Evolutionary conservation across 495 filamentous ascomycete genomes (phyloP).

Genomic region (Aspergillus coremiiformis): DNA sequence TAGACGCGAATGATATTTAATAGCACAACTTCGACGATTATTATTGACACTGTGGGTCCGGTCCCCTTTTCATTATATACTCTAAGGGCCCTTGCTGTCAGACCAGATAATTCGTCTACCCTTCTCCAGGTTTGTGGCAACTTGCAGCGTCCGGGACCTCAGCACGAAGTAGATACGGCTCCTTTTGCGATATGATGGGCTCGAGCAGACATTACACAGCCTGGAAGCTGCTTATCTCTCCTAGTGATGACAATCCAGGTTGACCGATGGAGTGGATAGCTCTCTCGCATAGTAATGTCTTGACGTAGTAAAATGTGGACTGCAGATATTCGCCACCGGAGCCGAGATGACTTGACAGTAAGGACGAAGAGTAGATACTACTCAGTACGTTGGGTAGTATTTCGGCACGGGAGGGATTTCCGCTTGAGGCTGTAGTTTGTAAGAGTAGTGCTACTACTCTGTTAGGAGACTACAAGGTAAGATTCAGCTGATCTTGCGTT

Average conservation of each 20-base stretch:
- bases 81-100: constrained; percentile 5
- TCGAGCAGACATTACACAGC: constrained; percentile 1
- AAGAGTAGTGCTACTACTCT: no score
- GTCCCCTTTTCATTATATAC: background rate
- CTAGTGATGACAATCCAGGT: background rate
- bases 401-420: background rate
- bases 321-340: background rate
- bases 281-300: background rate
- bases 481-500: constrained; percentile 4
- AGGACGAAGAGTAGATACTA: no score
- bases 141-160: background rate
- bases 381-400: no score
- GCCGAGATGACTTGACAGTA: background rate
- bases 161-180: background rate
- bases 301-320: background rate
- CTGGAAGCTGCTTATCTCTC: background rate
- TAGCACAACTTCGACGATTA: background rate
- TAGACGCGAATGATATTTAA: constrained; percentile 20
- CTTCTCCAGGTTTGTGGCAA: constrained; percentile 14
- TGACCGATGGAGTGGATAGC: background rate
- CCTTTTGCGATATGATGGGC: constrained; percentile 12
- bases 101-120: background rate
- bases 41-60: background rate
- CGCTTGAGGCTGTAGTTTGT: constrained; percentile 3
- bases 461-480: no score